Percentiles rank a stretch among this genome's conserved stretches.
phyloP scores from a whole-genome alignment of 768 basidiomycete species.

The Boletus patriciae region DNA sequence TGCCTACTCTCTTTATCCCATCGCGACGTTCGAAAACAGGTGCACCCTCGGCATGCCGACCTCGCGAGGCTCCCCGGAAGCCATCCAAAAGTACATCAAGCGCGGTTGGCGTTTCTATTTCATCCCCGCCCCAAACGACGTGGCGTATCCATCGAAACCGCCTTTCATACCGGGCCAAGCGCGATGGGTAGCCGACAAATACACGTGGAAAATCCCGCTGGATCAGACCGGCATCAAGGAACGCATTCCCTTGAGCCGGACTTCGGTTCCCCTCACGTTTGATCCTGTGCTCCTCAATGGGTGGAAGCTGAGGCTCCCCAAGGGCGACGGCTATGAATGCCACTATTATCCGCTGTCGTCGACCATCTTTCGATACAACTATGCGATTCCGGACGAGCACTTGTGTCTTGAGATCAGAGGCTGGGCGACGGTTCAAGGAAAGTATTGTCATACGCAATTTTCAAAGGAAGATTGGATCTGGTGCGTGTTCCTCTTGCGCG shows the following conservation, averaged over 20 bases:
- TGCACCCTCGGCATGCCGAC: constrained; percentile 22
- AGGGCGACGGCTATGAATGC: not conserved
- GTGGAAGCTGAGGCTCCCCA: constrained; percentile 6
- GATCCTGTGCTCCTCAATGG: constrained; percentile 22
- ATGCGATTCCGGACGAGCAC: constrained; percentile 14
- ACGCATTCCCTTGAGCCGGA: constrained; percentile 10
- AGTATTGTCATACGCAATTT: too few species aligned
- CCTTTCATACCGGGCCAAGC: constrained; percentile 21
- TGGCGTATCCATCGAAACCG: not conserved
- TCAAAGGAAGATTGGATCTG: too few species aligned
- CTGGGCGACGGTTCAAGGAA: too few species aligned
- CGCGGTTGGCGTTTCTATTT: constrained; percentile 35
- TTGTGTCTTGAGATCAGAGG: too few species aligned
- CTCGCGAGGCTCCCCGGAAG: constrained; percentile 2
- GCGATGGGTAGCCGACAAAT: constrained; percentile 35
- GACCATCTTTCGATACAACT: constrained; percentile 30
- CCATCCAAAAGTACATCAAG: constrained; percentile 35
- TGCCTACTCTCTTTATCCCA: constrained; percentile 45
- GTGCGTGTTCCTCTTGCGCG: too few species aligned
- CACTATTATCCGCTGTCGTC: constrained; percentile 5
- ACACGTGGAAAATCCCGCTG: constrained; percentile 34
- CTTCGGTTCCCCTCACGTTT: constrained; percentile 12
- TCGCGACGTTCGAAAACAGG: constrained; percentile 39
- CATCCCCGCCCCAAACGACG: constrained; percentile 1
- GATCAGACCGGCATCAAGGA: constrained; percentile 16